Conservation (phyloP, 2,329 filamentous ascomycete species). For the Sporothrix brasiliensis region DNA sequence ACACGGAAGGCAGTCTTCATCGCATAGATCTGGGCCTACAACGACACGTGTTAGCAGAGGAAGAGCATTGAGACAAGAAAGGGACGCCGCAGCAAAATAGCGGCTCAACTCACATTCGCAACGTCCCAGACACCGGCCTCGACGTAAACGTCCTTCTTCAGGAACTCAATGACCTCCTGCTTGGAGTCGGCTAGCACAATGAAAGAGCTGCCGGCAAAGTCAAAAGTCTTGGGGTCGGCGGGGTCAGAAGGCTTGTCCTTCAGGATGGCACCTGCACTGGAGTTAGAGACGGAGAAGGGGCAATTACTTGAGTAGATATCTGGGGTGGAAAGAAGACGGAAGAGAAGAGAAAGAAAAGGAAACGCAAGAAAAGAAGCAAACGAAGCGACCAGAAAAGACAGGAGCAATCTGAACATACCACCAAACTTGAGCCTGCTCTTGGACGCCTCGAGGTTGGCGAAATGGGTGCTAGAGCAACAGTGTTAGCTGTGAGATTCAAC, state of each 20-base stretch:
- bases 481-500: background rate
- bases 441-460: constrained; percentile 56
- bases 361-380: background rate
- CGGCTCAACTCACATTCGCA: constrained; percentile 57
- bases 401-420: constrained; percentile 52
- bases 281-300: background rate
- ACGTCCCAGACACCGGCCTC: constrained; percentile 78
- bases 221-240: constrained; percentile 59
- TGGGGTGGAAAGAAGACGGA: background rate
- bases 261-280: constrained; percentile 63
- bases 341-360: background rate
- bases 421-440: constrained; percentile 65
- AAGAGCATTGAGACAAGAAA: background rate
- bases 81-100: background rate
- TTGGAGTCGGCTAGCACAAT: constrained; percentile 66
- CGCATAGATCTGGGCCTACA: constrained; percentile 43
- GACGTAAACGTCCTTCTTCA: constrained; percentile 75
- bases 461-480: constrained; percentile 52
- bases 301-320: background rate
- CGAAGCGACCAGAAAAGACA: background rate
- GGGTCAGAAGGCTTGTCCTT: constrained; percentile 64
- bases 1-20: constrained; percentile 42
- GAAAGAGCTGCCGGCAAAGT: constrained; percentile 75
- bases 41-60: background rate
- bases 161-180: constrained; percentile 67